Percentiles rank a stretch among this genome's conserved stretches.
These are phyloP conservation scores for Leucocoprinus gongylophorus DNA, from an alignment of 1,284 basidiomycete species.

Conservation along the genomic window DNA sequence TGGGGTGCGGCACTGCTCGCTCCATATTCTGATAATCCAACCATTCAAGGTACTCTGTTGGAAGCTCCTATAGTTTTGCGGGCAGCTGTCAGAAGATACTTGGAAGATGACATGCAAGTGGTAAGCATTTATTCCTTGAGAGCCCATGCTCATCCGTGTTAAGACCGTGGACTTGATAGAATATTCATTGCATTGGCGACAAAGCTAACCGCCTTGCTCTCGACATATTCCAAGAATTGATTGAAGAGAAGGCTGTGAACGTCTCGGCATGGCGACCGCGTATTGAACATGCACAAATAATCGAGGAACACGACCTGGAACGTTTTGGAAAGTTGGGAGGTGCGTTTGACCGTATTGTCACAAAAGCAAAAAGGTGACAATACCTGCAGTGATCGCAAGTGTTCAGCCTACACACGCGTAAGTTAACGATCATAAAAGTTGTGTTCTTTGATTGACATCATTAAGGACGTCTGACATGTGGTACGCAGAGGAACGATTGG, in stretches of 20 bases:
- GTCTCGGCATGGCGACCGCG: slow-evolving; percentile 55
- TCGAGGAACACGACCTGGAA: slow-evolving; percentile 61
- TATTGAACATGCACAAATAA: slow-evolving; percentile 90
- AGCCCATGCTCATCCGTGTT: background rate
- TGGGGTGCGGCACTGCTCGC: slow-evolving; percentile 86
- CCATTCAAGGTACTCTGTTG: slow-evolving; percentile 64
- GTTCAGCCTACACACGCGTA: slow-evolving; percentile 92
- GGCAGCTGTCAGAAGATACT: slow-evolving; percentile 54
- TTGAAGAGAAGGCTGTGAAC: slow-evolving; percentile 28
- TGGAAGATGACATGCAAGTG: slow-evolving; percentile 63
- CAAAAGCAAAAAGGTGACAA: background rate
- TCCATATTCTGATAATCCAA: slow-evolving; percentile 78
- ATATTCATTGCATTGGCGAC: slow-evolving; percentile 90
- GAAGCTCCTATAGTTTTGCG: slow-evolving; percentile 46
- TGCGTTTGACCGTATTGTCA: slow-evolving; percentile 24
- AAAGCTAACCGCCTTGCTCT: slow-evolving; percentile 78
- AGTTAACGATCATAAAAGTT: slow-evolving; percentile 21
- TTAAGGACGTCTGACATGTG: slow-evolving; percentile 81
- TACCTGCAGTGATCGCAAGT: slow-evolving; percentile 72
- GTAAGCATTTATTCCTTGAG: slow-evolving; percentile 38
- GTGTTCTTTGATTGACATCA: background rate
- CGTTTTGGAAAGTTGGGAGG: slow-evolving; percentile 69
- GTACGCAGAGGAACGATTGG: slow-evolving; percentile 78
- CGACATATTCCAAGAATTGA: slow-evolving; percentile 64
- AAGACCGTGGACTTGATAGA: slow-evolving; percentile 36